Conservation (phyloP, 495 filamentous ascomycete genomes). For the Penicillium pancosmium region DNA sequence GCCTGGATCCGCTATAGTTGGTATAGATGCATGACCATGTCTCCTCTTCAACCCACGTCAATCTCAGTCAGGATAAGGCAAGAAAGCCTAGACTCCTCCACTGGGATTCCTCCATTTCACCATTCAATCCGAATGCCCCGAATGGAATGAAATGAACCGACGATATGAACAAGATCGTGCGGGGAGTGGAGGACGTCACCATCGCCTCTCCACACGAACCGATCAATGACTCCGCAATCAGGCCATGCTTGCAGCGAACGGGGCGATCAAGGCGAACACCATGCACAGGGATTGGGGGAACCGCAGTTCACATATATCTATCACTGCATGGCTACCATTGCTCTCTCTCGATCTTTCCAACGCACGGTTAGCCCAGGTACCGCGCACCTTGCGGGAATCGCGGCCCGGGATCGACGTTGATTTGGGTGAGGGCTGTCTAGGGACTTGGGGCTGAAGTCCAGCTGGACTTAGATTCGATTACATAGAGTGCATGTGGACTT, state of each 20-base stretch:
- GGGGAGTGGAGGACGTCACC: slow-evolving; percentile 26
- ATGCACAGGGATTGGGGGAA: too few species aligned
- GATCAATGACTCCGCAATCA: slow-evolving; percentile 5
- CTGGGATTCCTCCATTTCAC: background rate
- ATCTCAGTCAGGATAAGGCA: background rate
- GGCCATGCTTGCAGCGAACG: background rate
- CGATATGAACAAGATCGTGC: background rate
- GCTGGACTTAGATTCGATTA: background rate
- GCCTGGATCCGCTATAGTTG: too few species aligned
- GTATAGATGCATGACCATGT: too few species aligned
- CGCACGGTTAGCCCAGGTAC: background rate
- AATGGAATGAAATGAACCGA: background rate
- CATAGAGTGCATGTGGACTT: background rate
- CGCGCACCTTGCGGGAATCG: slow-evolving; percentile 21
- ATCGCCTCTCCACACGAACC: slow-evolving; percentile 9
- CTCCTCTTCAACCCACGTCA: background rate
- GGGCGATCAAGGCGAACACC: too few species aligned
- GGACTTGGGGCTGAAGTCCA: background rate
- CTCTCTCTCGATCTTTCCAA: background rate
- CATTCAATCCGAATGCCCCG: background rate
- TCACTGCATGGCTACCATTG: too few species aligned
- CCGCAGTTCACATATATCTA: background rate
- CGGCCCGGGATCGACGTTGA: slow-evolving; percentile 3
- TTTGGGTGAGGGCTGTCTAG: background rate
- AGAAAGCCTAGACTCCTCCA: background rate